A percentile compares a stretch with the other conserved stretches of the same genome.
phyloP scores from a whole-genome alignment of 345 rosid species.

The Populus davidiana region DNA sequence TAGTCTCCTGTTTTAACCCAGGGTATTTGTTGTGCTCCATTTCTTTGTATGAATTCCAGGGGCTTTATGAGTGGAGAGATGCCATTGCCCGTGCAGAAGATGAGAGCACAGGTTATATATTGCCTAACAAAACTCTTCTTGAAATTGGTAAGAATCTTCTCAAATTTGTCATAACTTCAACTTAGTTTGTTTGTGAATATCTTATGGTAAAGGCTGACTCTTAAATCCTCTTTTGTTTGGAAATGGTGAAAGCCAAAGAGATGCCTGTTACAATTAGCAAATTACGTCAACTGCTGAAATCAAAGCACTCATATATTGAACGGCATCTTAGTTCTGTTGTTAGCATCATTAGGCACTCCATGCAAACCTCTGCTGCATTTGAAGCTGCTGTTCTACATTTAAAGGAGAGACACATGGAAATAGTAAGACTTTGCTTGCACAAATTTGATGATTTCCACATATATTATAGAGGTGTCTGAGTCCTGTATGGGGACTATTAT shows the following conservation, averaged over 20 bases:
- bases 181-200: not conserved
- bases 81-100: slow-evolving; percentile 73
- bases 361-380: slow-evolving; percentile 64
- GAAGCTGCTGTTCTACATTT: slow-evolving; percentile 59
- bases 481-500: not conserved
- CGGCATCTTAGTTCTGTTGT: slow-evolving; percentile 55
- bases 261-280: slow-evolving; percentile 62
- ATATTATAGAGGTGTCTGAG: not conserved
- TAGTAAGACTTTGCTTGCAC: slow-evolving; percentile 37
- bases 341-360: slow-evolving; percentile 58
- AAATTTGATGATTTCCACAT: not conserved
- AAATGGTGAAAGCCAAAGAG: slow-evolving; percentile 60
- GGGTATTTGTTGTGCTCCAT: not conserved
- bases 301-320: slow-evolving; percentile 66
- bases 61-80: slow-evolving; percentile 86
- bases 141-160: slow-evolving; percentile 59
- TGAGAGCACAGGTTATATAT: slow-evolving; percentile 86
- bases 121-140: slow-evolving; percentile 82
- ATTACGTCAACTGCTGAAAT: slow-evolving; percentile 55
- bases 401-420: slow-evolving; percentile 33
- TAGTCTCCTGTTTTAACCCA: not conserved
- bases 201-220: slow-evolving; percentile 1
- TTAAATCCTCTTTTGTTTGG: slow-evolving; percentile 9
- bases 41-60: slow-evolving; percentile 44
- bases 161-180: not conserved